Base-by-base conservation (phyloP, 192 early-diverging fungal genomes). In the Rhizoclosmatium globosum region DNA sequence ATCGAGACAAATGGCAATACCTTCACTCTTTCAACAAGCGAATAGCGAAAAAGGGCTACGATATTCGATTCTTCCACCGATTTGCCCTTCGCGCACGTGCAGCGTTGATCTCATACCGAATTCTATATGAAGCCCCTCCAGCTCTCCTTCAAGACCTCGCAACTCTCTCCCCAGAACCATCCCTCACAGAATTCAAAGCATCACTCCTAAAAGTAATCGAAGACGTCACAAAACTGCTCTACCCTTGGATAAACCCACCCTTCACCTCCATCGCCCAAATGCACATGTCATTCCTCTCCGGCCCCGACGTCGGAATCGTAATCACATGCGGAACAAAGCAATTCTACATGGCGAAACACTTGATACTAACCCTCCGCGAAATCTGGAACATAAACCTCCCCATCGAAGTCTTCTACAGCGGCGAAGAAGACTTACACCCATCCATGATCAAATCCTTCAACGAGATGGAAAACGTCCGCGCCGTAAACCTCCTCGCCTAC, bases 61-160 rank as follows among this genome's bases (percentile, higher is more conserved):
- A 17, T 17, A 62, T 38, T 21, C 7, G 21, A 23, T 21, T 17
- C 21, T 56, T 74, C n/a, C 21, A 41, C 72, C 19, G 61, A 62
- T 41, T 79, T 6, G 78, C 71, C 7, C 70, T 68, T 17, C 56
- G 71, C 19, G 71, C 58, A 3, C 78, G 71, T 7, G 62, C 60
- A 3, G 17, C 17, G 4, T 73, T 65, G 42, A 79, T 73, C 31
- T 13, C 69, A 13, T 79, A 73, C 38, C 21, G 39, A 2, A 21
- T 73, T n/a, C 64, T 73, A 13, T 46, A 73, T 43, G 78, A 73
- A n/a, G 11, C 17, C 21, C 59, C 70, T n/a, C 21, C 68, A 4
- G 43, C 60, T 31, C 60, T 17, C 21, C n/a, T 17, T 6, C 6
- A 23, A 4, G n/a, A 38, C 6, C 21, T 38, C 7, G 17, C 31